A percentile compares a stretch with the other conserved stretches of the same genome.
Conservation (phyloP, 2,329 filamentous ascomycete genomes). For the Aspergillus jensenii region DNA sequence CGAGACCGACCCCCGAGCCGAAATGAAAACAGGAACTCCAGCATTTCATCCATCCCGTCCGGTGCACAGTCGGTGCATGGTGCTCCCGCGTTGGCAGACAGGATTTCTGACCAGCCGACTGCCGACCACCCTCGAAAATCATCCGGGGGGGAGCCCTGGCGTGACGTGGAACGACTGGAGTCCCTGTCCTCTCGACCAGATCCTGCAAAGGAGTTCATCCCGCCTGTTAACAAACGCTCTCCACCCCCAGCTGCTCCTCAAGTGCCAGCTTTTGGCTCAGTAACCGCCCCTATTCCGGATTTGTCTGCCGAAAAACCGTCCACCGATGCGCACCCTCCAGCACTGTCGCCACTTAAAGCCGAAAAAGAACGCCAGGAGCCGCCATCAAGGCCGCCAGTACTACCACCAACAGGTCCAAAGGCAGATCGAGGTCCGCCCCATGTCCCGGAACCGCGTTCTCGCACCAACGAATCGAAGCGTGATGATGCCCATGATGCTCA, state of each 20-base stretch:
- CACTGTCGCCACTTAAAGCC: slow-evolving; percentile 5
- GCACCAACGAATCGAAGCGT: slow-evolving; percentile 25
- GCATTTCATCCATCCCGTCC: slow-evolving; percentile 23
- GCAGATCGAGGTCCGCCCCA: slow-evolving; percentile 35
- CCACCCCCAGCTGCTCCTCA: slow-evolving; percentile 42
- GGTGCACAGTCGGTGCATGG: slow-evolving; percentile 11
- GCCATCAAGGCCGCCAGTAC: slow-evolving; percentile 24
- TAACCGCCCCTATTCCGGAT: slow-evolving; percentile 29
- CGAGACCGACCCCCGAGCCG: slow-evolving; percentile 40
- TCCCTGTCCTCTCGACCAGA: slow-evolving; percentile 27
- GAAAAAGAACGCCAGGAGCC: slow-evolving; percentile 28
- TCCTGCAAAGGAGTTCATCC: slow-evolving; percentile 24
- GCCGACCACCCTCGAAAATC: slow-evolving; percentile 29
- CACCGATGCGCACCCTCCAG: slow-evolving; percentile 12
- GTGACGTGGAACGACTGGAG: slow-evolving; percentile 33
- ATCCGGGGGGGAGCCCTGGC: slow-evolving; percentile 26
- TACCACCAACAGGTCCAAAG: slow-evolving; percentile 46
- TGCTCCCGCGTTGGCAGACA: slow-evolving; percentile 21
- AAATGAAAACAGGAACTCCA: slow-evolving; percentile 29
- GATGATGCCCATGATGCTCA: slow-evolving; percentile 22
- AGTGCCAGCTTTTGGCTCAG: slow-evolving; percentile 44
- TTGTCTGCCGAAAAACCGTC: slow-evolving; percentile 22
- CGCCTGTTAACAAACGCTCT: slow-evolving; percentile 29
- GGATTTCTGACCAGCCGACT: slow-evolving; percentile 23
- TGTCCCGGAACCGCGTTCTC: slow-evolving; percentile 24